A percentile compares a stretch with the other conserved stretches of the same genome.
phyloP scores from a whole-genome alignment of 2,329 filamentous ascomycete species.

The Pseudocercospora pini-densiflorae region DNA sequence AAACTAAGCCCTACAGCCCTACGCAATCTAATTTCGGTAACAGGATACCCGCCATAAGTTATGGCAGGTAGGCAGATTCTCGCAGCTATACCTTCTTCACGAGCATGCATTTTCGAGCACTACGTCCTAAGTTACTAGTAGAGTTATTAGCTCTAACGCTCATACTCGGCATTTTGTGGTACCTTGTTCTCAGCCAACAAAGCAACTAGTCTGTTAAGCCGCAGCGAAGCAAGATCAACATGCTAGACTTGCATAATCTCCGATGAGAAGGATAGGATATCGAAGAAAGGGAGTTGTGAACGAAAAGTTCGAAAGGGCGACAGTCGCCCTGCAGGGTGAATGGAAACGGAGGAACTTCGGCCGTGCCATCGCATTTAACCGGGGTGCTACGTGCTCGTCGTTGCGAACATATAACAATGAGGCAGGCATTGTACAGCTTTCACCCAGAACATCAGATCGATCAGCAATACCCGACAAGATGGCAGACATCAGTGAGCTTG shows the following conservation, averaged over 20 bases:
- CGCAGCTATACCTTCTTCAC: neutral
- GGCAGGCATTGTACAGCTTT: neutral
- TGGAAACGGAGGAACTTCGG: conserved; percentile 2
- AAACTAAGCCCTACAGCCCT: too few relatives aligned
- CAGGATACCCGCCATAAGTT: too few relatives aligned
- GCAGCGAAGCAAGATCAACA: neutral
- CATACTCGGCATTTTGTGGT: conserved; percentile 9
- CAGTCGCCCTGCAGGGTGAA: conserved; percentile 11
- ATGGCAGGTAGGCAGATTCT: too few relatives aligned
- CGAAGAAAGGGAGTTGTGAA: neutral
- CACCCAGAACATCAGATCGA: too few relatives aligned
- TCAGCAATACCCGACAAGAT: conserved; percentile 20
- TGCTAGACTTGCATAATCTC: neutral
- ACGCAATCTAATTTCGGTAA: too few relatives aligned
- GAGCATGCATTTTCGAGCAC: conserved; percentile 9
- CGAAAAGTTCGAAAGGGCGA: conserved; percentile 7
- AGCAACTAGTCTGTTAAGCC: neutral
- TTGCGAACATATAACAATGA: neutral
- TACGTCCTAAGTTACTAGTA: conserved; percentile 14
- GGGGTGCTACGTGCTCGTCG: neutral
- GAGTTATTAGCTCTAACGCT: conserved; percentile 14
- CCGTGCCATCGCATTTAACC: conserved; percentile 5
- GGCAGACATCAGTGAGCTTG: conserved; percentile 32
- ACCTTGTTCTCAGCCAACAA: neutral
- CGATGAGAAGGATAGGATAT: neutral